A percentile compares a stretch with the other conserved stretches of the same genome.
Evolutionary conservation across 176 grass and related monocot genomes (phyloP).

Genomic region (Oryza rufipogon): DNA sequence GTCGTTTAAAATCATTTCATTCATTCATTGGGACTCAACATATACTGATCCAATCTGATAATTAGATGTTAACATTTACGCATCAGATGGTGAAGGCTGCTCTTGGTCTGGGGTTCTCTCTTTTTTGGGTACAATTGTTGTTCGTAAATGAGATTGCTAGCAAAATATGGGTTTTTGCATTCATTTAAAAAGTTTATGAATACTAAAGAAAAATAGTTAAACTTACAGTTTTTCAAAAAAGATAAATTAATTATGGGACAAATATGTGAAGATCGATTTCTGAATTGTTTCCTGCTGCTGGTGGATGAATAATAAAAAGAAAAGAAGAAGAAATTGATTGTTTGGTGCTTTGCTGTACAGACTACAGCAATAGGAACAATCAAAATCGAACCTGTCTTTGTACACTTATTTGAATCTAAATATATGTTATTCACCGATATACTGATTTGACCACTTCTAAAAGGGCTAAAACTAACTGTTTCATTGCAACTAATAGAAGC

Average conservation of each 20-base stretch:
- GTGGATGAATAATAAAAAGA: neutral
- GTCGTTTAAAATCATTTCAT: neutral
- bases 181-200: neutral
- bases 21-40: neutral
- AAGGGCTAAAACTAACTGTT: neutral
- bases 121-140: neutral
- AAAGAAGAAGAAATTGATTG: neutral
- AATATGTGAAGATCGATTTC: neutral
- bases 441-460: neutral
- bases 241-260: neutral
- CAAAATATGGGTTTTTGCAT: neutral
- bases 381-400: neutral
- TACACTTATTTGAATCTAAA: neutral
- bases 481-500: neutral
- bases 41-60: neutral
- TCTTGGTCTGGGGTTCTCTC: neutral
- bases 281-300: neutral
- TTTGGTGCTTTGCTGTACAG: neutral
- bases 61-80: neutral
- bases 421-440: neutral
- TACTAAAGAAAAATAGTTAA: neutral
- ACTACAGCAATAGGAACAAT: neutral
- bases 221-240: neutral
- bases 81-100: neutral
- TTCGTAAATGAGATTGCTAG: conserved; percentile 3